phyloP scores from a whole-genome alignment of 179 eudicot species.

The Dionaea muscipula region DNA sequence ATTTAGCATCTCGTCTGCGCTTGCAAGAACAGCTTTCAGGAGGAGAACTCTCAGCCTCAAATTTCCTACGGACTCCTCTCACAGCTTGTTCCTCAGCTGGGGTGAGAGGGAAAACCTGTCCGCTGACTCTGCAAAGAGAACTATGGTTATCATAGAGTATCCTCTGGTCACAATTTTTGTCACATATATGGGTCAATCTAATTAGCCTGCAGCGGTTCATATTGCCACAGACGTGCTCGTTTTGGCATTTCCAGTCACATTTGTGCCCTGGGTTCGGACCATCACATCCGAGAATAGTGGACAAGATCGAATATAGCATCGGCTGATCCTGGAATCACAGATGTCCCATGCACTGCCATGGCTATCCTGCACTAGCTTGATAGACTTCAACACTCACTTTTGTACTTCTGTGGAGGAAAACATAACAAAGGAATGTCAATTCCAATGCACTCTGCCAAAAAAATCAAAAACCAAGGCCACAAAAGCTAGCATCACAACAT shows the following conservation, averaged over 20 bases:
- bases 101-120: conserved; percentile 69
- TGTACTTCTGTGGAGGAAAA: conserved; percentile 46
- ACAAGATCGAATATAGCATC: conserved; percentile 77
- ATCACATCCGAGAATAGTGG: conserved; percentile 78
- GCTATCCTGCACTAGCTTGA: conserved; percentile 5
- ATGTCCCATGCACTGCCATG: conserved; percentile 73
- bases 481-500: too few species aligned
- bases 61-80: conserved; percentile 82
- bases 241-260: conserved; percentile 89
- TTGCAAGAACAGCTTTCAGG: conserved; percentile 58
- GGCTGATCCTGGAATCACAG: conserved; percentile 53
- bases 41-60: conserved; percentile 48
- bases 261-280: conserved; percentile 68
- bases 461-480: too few species aligned
- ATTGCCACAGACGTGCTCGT: conserved; percentile 78
- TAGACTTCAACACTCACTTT: conserved; percentile 8
- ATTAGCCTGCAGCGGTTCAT: conserved; percentile 87
- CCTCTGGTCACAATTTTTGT: conserved; percentile 97
- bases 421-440: conserved; percentile 25
- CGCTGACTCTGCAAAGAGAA: conserved; percentile 93
- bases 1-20: conserved; percentile 61
- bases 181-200: conserved; percentile 80
- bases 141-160: conserved; percentile 74
- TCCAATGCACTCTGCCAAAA: background rate
- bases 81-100: conserved; percentile 77